Conservation (phyloP, 164 flowering plant genomes). For the Amborella trichopoda region DNA sequence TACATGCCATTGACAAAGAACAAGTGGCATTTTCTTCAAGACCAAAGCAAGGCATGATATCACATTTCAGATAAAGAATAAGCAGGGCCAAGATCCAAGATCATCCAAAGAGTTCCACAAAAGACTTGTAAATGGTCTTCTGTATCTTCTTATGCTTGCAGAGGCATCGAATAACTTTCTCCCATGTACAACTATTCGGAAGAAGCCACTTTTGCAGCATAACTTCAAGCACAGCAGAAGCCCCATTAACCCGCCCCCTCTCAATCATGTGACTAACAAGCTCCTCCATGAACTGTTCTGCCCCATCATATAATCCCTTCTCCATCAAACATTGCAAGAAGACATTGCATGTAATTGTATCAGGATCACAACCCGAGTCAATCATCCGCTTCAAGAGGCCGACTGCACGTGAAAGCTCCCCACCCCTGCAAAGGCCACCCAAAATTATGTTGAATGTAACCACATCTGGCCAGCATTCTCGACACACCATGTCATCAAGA, state of each 20-base stretch:
- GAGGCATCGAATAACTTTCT: conserved; percentile 31
- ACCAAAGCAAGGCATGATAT: no score
- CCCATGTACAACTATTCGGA: conserved; percentile 61
- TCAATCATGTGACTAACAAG: conserved; percentile 48
- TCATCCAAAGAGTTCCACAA: conserved; percentile 32
- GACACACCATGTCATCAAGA: conserved; percentile 65
- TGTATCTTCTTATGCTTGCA: conserved; percentile 42
- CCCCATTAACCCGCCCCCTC: conserved; percentile 39
- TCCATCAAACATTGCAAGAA: conserved; percentile 49
- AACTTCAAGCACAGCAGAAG: conserved; percentile 46
- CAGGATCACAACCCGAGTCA: conserved; percentile 70
- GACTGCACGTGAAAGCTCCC: conserved; percentile 40
- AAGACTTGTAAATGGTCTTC: conserved; percentile 42
- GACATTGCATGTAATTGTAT: conserved; percentile 51
- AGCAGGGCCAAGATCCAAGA: no score
- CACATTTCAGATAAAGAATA: no score
- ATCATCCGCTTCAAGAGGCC: conserved; percentile 61
- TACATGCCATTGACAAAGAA: no score
- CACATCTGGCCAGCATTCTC: conserved; percentile 59
- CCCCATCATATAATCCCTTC: conserved; percentile 42
- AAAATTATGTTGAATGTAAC: conserved; percentile 70
- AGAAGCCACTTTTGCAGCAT: conserved; percentile 66
- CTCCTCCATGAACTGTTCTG: conserved; percentile 64
- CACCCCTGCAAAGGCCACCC: conserved; percentile 45
- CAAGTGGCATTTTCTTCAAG: no score